A percentile compares a stretch with the other conserved stretches of the same genome.
Evolutionary conservation across 495 filamentous ascomycete species (phyloP).

Genomic region (Pyrenula massariospora): DNA sequence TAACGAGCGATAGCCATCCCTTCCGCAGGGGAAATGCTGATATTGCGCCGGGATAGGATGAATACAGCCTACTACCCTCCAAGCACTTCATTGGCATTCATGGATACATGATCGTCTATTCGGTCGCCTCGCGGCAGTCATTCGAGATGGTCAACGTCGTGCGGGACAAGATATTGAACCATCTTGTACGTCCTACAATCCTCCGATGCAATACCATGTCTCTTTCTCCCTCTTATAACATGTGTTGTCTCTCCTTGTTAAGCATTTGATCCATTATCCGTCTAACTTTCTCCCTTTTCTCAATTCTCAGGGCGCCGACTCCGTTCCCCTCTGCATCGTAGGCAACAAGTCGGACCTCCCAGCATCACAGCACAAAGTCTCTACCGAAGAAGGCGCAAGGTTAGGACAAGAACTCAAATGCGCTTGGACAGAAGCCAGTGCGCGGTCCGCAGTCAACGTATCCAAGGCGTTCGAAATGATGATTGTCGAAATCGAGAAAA

Average conservation of each 20-base stretch:
- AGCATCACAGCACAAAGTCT: constrained; percentile 84
- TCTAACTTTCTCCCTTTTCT: not conserved
- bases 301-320: constrained; percentile 64
- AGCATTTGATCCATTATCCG: too few species aligned
- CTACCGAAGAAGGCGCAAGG: constrained; percentile 66
- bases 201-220: not conserved
- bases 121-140: constrained; percentile 79
- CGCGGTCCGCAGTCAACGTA: constrained; percentile 89
- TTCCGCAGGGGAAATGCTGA: constrained; percentile 9
- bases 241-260: too few species aligned
- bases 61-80: constrained; percentile 94
- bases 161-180: constrained; percentile 92
- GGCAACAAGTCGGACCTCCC: constrained; percentile 96
- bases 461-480: constrained; percentile 85
- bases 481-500: constrained; percentile 90
- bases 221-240: constrained; percentile 2
- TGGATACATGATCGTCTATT: constrained; percentile 98
- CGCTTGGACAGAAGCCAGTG: constrained; percentile 89
- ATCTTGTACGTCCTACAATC: constrained; percentile 52
- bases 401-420: constrained; percentile 80
- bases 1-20: constrained; percentile 5
- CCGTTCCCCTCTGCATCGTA: constrained; percentile 85
- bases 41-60: constrained; percentile 51
- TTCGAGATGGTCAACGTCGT: constrained; percentile 97
- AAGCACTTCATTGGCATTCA: constrained; percentile 99